Evolutionary conservation across 225 moss, liverwort and hornwort species (phyloP).

Genomic region (Antitrichia curtipendula): DNA sequence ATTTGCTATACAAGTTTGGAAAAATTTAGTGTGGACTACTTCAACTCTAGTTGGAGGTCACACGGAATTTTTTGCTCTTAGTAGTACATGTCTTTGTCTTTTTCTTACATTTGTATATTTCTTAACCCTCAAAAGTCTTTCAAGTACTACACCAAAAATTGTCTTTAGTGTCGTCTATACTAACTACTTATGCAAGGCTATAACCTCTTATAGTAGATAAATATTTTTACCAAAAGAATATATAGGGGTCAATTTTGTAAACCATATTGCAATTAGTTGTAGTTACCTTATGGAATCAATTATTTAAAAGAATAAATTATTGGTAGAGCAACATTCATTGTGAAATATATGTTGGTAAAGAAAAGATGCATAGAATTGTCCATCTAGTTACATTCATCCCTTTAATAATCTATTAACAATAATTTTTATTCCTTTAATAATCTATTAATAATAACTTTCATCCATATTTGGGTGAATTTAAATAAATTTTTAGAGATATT

Average conservation of each 20-base stretch:
- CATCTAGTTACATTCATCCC: neutral
- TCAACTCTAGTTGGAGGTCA: neutral
- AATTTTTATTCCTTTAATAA: neutral
- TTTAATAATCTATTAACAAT: neutral
- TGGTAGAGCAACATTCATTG: neutral
- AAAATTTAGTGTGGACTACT: neutral
- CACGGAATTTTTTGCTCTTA: fast-evolving
- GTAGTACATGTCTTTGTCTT: too few species aligned
- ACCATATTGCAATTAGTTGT: neutral
- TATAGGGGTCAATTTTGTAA: neutral
- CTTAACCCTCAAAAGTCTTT: too few species aligned
- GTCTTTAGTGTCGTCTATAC: neutral
- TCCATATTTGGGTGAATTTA: neutral
- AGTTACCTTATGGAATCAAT: neutral
- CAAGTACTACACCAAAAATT: neutral
- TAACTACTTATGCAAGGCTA: neutral
- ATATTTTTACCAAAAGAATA: neutral
- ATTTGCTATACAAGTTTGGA: neutral
- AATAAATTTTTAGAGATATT: neutral
- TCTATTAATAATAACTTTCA: neutral
- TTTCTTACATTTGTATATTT: too few species aligned
- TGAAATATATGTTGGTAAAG: neutral
- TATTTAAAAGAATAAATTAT: too few species aligned
- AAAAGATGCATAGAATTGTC: neutral
- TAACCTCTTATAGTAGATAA: neutral